Conservation (phyloP, 2,329 filamentous ascomycete species). For the Aspergillus sp. region DNA sequence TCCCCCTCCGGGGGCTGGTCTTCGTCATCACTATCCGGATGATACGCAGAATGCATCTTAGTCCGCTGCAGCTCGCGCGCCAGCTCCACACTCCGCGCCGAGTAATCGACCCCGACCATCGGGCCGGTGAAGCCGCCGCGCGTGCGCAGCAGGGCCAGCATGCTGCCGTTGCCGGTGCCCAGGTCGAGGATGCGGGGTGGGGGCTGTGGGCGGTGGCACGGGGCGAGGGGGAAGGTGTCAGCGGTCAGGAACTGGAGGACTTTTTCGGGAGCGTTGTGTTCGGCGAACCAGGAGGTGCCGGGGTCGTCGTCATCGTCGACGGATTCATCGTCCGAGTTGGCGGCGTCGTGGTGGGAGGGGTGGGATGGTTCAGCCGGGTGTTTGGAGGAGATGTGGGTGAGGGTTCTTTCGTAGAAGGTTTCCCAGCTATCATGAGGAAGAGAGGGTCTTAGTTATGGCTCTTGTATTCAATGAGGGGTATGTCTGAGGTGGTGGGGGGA, state of each 20-base stretch:
- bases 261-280: constrained; percentile 82
- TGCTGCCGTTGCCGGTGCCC: constrained; percentile 89
- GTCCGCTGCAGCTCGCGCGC: constrained; percentile 61
- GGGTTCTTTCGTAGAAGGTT: constrained; percentile 45
- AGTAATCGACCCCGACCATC: constrained; percentile 90
- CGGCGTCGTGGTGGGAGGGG: constrained; percentile 40
- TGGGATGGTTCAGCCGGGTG: constrained; percentile 9
- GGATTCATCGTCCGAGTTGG: constrained; percentile 64
- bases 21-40: constrained; percentile 26
- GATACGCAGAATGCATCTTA: constrained; percentile 35
- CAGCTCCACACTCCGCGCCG: constrained; percentile 68
- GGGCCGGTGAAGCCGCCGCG: constrained; percentile 62
- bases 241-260: constrained; percentile 67
- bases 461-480: constrained; percentile 9
- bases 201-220: constrained; percentile 23
- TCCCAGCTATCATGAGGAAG: constrained; percentile 61
- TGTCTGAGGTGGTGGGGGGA: not conserved
- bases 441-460: not conserved
- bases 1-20: constrained; percentile 30
- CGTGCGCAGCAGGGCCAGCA: constrained; percentile 77
- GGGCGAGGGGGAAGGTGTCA: constrained; percentile 45
- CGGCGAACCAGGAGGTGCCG: constrained; percentile 95
- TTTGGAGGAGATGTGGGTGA: constrained; percentile 37
- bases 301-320: constrained; percentile 69
- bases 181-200: constrained; percentile 69